These are phyloP conservation scores for Acanthamoeba royreba DNA, from an alignment of 208 protist species.

Conservation along the genomic window DNA sequence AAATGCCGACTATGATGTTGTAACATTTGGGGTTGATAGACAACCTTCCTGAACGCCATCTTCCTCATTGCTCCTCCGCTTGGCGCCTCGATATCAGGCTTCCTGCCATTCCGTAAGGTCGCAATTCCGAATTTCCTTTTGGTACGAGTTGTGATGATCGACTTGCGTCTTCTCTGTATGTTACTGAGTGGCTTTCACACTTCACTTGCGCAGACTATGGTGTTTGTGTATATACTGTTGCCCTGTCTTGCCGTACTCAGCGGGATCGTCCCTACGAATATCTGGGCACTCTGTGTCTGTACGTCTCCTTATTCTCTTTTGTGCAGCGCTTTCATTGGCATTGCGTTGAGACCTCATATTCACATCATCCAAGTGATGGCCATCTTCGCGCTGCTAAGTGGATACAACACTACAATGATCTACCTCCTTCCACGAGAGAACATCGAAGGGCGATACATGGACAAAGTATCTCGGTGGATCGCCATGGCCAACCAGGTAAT, in stretches of 20 bases:
- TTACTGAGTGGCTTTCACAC: too few species aligned
- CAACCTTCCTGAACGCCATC: neutral
- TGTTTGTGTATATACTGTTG: neutral
- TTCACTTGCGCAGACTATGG: neutral
- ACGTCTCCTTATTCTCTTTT: too few species aligned
- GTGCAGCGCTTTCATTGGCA: too few species aligned
- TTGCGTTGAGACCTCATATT: too few species aligned
- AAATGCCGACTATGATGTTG: neutral
- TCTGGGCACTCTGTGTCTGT: neutral
- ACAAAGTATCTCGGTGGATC: constrained; percentile 17
- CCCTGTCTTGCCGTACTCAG: neutral
- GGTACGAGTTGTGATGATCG: too few species aligned
- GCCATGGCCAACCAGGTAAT: constrained; percentile 15
- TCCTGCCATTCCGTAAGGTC: neutral
- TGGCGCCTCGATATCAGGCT: neutral
- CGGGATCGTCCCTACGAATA: neutral
- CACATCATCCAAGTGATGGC: too few species aligned
- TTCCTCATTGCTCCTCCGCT: neutral
- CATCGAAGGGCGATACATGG: neutral
- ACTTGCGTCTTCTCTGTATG: too few species aligned
- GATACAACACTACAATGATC: constrained; percentile 11
- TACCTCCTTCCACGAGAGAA: neutral
- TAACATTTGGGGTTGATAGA: neutral
- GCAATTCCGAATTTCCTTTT: neutral
- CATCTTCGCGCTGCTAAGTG: neutral